Conservation (phyloP, 192 early-diverging fungal species). For the Backusella tuberculispora region DNA sequence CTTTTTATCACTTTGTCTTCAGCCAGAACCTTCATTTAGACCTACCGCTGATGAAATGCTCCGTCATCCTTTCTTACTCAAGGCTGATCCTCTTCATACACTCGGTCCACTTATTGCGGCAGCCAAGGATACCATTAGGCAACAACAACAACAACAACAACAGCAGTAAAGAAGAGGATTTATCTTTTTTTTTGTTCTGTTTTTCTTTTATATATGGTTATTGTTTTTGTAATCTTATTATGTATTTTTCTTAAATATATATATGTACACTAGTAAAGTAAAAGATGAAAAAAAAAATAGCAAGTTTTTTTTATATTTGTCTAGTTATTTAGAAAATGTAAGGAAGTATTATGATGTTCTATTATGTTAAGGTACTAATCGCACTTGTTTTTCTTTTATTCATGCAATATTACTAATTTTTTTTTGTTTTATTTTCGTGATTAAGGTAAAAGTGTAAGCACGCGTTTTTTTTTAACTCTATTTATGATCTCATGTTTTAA, state of each 20-base stretch:
- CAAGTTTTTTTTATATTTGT: too few relatives aligned
- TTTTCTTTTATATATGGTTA: not conserved
- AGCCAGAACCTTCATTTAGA: slow-evolving; percentile 83
- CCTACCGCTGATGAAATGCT: slow-evolving; percentile 81
- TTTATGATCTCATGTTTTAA: too few relatives aligned
- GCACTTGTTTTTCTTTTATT: too few relatives aligned
- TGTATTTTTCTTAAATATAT: not conserved
- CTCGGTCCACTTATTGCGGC: slow-evolving; percentile 76
- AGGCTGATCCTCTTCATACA: slow-evolving; percentile 80
- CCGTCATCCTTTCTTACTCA: slow-evolving; percentile 83
- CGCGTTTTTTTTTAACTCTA: not conserved
- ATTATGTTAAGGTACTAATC: too few relatives aligned
- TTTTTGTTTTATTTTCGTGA: slow-evolving; percentile 6
- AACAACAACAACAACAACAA: not conserved
- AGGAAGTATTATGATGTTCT: too few relatives aligned
- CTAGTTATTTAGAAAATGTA: not conserved
- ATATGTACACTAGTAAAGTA: not conserved
- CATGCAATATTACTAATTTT: not conserved
- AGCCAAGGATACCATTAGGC: slow-evolving; percentile 20
- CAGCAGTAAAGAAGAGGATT: not conserved
- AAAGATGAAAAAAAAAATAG: not conserved
- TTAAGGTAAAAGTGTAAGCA: not conserved
- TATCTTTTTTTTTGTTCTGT: too few relatives aligned
- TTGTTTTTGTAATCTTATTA: not conserved
- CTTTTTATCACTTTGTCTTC: slow-evolving; percentile 81